Percentiles rank a stretch among this genome's conserved stretches.
Conservation (phyloP, 106 monocot species). For the Triglochin maritima region DNA sequence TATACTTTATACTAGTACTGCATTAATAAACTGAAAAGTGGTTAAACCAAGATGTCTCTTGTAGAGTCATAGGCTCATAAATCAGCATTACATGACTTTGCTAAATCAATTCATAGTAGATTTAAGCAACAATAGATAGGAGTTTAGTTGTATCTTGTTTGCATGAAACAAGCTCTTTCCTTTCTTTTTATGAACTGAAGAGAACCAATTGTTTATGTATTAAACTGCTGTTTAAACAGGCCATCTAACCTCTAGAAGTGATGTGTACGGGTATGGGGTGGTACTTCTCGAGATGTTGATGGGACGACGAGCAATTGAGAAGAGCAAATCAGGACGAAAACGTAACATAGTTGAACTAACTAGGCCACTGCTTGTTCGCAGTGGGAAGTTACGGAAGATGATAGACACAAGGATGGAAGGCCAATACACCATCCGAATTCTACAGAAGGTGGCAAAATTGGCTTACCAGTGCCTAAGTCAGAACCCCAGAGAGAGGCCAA, state of each 20-base stretch:
- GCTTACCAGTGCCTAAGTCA: slow-evolving; percentile 50
- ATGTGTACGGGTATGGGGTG: slow-evolving; percentile 63
- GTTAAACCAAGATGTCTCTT: too few species aligned
- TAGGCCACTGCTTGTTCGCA: slow-evolving; percentile 40
- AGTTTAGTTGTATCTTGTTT: background rate
- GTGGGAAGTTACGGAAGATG: slow-evolving; percentile 41
- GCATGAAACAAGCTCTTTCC: background rate
- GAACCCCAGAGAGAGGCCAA: slow-evolving; percentile 48
- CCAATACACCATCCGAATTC: slow-evolving; percentile 29
- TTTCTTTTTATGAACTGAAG: background rate
- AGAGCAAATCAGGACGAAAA: slow-evolving; percentile 32
- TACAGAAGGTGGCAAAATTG: slow-evolving; percentile 30
- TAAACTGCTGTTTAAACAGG: slow-evolving; percentile 19
- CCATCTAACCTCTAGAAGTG: slow-evolving; percentile 58
- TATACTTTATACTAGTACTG: background rate
- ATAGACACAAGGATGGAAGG: slow-evolving; percentile 52
- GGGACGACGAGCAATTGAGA: slow-evolving; percentile 39
- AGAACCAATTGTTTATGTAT: background rate
- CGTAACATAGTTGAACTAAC: slow-evolving; percentile 53
- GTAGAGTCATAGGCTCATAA: too few species aligned
- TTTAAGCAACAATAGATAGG: too few species aligned
- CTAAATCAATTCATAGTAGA: too few species aligned
- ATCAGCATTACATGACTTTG: too few species aligned
- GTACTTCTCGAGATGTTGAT: slow-evolving; percentile 68
- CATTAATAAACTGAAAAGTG: too few species aligned